Evolutionary conservation across 2,329 filamentous ascomycete species (phyloP), one percentile per base, ranked within the genome.

Genomic region (Apiospora rasikravindrae): DNA sequence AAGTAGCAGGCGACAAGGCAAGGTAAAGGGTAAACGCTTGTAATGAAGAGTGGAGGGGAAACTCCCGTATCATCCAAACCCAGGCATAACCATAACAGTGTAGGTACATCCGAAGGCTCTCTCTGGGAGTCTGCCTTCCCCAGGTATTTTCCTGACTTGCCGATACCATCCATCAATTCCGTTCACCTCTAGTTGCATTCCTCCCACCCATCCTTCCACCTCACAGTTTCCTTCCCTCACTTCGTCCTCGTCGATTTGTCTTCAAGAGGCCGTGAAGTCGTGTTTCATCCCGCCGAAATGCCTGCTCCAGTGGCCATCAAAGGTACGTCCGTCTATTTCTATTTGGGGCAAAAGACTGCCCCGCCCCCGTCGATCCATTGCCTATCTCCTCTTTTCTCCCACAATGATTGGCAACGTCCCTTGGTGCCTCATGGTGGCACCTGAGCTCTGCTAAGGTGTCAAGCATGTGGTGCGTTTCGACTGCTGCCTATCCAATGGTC

Each of bases 301-400:
- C 67, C 67, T 37, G 44, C 67, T 37, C 67, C 67, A n/a, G 44
- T 69, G 67, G 67, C 47, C 67, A 44, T 69, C 44, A 69, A 69
- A 69, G 44, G 67, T 69, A 69, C 10, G 57, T 40, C 33, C 22
- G 16, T 33, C 53, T 40, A 40, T 64, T 64, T 64, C 57, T 64
- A 64, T 64, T 64, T 64, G 57, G 29, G 57, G 57, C 57, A 40
- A 40, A 40, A 22, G 57, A 64, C 40, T 40, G 57, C 57, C 57
- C 57, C 57, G 57, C 57, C 57, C 22, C 33, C 33, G 67, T 11
- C 67, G 47, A 69, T 69, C 47, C 47, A 45, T 45, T 37, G 44
- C 33, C 26, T n/a, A 45, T 49, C 19, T 37, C 67, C 67, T 49
- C 26, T 69, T 69, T 68, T 44, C 66, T 47, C 66, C 53, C 53